A percentile compares a stretch with the other conserved stretches of the same genome.
These are phyloP conservation scores for Pseudocercospora fuligena DNA, from an alignment of 2,329 filamentous ascomycete genomes.

Conservation along the genomic window DNA sequence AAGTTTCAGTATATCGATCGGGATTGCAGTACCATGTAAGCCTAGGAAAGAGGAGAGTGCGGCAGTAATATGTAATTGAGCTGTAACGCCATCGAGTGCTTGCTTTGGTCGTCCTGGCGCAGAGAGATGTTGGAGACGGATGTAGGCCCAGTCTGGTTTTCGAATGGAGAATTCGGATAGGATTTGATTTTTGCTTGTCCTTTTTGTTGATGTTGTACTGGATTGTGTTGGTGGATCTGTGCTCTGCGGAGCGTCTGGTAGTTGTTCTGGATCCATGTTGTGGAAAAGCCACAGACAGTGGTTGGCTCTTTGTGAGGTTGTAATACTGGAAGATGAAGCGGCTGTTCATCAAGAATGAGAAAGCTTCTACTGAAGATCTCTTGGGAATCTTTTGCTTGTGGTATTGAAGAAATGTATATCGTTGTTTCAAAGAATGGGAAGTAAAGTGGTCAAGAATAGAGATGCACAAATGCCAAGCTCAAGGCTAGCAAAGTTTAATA, in stretches of 20 bases:
- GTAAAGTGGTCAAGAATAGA: background rate
- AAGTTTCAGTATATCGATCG: constrained; percentile 72
- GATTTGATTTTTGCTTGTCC: constrained; percentile 26
- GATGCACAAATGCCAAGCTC: constrained; percentile 6
- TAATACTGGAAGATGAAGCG: too few species aligned
- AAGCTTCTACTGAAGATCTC: too few species aligned
- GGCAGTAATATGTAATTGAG: constrained; percentile 65
- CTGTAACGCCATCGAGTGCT: constrained; percentile 64
- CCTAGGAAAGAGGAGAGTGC: constrained; percentile 74
- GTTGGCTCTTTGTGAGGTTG: too few species aligned
- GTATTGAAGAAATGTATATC: too few species aligned
- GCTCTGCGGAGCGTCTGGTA: too few species aligned
- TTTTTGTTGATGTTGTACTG: constrained; percentile 6
- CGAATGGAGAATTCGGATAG: constrained; percentile 47
- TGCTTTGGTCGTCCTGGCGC: background rate
- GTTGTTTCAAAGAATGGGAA: background rate
- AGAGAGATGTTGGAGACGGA: constrained; percentile 46
- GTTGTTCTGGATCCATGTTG: too few species aligned
- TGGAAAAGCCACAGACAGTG: too few species aligned
- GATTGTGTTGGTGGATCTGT: background rate
- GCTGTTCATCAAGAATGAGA: too few species aligned
- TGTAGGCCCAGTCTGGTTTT: constrained; percentile 47
- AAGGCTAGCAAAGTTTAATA: background rate
- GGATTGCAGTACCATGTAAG: constrained; percentile 67
- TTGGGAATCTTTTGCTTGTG: too few species aligned